These are phyloP conservation scores for Asterophora lycoperdoides DNA, from an alignment of 768 basidiomycete species.

Conservation along the genomic window DNA sequence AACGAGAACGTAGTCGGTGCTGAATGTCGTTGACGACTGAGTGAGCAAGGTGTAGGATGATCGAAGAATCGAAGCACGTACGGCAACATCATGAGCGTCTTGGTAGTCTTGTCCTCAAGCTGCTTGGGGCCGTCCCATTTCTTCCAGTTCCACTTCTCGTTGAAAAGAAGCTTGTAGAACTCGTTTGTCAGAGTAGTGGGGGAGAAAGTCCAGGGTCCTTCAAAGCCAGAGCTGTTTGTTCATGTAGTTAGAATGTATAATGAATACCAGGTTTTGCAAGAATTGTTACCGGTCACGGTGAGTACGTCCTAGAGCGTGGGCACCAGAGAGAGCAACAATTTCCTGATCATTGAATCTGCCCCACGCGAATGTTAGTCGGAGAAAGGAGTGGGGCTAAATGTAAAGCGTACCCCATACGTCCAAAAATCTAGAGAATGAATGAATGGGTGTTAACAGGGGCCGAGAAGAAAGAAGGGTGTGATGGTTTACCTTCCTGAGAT, in stretches of 20 bases:
- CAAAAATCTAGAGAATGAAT: constrained; percentile 60
- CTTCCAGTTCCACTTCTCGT: constrained; percentile 94
- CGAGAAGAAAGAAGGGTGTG: constrained; percentile 5
- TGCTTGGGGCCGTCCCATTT: constrained; percentile 96
- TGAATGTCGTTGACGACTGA: constrained; percentile 20
- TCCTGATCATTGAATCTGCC: constrained; percentile 90
- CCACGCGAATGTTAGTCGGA: not conserved
- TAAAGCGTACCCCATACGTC: constrained; percentile 70
- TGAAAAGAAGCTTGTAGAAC: constrained; percentile 79
- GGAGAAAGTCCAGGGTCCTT: constrained; percentile 94
- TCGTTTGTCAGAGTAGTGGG: constrained; percentile 86
- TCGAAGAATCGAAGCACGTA: constrained; percentile 35
- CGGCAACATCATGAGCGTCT: constrained; percentile 93
- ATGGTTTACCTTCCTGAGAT: constrained; percentile 67
- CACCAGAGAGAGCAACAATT: constrained; percentile 92
- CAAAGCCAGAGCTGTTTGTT: constrained; percentile 65
- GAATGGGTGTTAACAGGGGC: not conserved
- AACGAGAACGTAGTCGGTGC: constrained; percentile 83
- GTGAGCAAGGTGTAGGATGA: not conserved
- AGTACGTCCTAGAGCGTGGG: constrained; percentile 95
- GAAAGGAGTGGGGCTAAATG: too few relatives aligned
- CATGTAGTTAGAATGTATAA: not conserved
- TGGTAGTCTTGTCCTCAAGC: constrained; percentile 87
- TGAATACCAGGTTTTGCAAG: not conserved
- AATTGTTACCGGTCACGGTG: constrained; percentile 65